Conservation (phyloP, 2,329 filamentous ascomycete species). For the Pseudogymnoascus verrucosus region DNA sequence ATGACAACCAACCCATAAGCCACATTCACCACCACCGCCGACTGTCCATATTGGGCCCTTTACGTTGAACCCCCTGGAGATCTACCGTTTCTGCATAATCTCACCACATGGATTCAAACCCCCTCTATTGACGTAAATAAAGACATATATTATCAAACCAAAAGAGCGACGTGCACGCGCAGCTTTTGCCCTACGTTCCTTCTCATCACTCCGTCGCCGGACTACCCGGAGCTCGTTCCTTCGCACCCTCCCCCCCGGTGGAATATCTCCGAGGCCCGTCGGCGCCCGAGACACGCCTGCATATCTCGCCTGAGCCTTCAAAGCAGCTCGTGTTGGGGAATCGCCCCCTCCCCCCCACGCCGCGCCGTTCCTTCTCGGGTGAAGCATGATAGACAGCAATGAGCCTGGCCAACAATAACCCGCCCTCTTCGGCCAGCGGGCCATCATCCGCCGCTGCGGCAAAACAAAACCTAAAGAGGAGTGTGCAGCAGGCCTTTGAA, state of each 20-base stretch:
- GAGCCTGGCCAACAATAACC: slow-evolving; percentile 23
- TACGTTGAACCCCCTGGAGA: neutral
- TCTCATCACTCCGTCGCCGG: neutral
- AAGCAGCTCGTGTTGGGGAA: neutral
- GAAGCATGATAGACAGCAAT: slow-evolving; percentile 8
- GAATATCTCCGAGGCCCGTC: slow-evolving; percentile 4
- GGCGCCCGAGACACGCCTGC: neutral
- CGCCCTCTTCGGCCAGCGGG: slow-evolving; percentile 26
- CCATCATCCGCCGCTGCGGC: slow-evolving; percentile 24
- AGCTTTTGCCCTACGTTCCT: neutral
- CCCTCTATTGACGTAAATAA: neutral
- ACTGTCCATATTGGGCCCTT: neutral
- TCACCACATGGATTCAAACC: neutral
- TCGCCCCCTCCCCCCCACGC: neutral
- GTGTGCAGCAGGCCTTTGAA: slow-evolving; percentile 53
- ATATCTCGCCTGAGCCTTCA: slow-evolving; percentile 1
- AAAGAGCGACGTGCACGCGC: neutral
- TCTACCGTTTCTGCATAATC: neutral
- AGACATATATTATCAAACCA: neutral
- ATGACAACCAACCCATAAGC: slow-evolving; percentile 4
- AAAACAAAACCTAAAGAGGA: slow-evolving; percentile 46
- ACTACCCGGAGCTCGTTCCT: neutral
- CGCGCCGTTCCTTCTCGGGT: neutral
- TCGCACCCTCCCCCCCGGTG: neutral
- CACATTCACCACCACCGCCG: slow-evolving; percentile 1